phyloP scores from a whole-genome alignment of 2,329 filamentous ascomycete genomes.

The Neospermospora avenae region DNA sequence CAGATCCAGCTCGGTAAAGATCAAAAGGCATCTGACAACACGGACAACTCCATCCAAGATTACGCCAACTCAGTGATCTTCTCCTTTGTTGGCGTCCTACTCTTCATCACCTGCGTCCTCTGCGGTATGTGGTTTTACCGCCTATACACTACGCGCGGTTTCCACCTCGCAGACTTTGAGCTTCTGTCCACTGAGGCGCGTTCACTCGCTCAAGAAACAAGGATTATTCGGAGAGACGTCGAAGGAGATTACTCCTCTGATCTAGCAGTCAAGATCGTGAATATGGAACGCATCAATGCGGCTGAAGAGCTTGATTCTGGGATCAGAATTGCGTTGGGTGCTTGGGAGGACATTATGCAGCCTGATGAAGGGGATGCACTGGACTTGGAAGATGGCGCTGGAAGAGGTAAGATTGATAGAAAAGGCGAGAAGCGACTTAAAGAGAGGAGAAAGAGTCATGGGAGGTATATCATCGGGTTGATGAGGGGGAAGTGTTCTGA shows the following conservation, averaged over 20 bases:
- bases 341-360: conserved; percentile 26
- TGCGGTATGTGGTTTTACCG: conserved; percentile 5
- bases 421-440: conserved; percentile 11
- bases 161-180: conserved; percentile 20
- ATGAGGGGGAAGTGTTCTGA: conserved; percentile 23
- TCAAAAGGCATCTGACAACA: not conserved
- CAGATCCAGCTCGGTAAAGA: not conserved
- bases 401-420: conserved; percentile 2
- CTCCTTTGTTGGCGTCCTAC: conserved; percentile 14
- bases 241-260: conserved; percentile 13
- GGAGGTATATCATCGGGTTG: conserved; percentile 21
- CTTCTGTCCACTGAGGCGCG: conserved; percentile 12
- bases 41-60: conserved; percentile 1
- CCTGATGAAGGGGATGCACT: conserved; percentile 5
- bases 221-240: conserved; percentile 12
- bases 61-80: conserved; percentile 12
- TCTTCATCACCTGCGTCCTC: not conserved
- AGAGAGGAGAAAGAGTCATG: conserved; percentile 19
- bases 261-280: conserved; percentile 8
- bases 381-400: conserved; percentile 9
- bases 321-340: conserved; percentile 18
- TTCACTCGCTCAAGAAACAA: conserved; percentile 13
- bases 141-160: conserved; percentile 10
- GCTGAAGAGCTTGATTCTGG: conserved; percentile 21
- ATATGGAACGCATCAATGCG: conserved; percentile 10